Evolutionary conservation across 208 protist genomes (phyloP), one percentile per base, ranked within the genome.

Genomic region (Acanthamoeba polyphaga): DNA sequence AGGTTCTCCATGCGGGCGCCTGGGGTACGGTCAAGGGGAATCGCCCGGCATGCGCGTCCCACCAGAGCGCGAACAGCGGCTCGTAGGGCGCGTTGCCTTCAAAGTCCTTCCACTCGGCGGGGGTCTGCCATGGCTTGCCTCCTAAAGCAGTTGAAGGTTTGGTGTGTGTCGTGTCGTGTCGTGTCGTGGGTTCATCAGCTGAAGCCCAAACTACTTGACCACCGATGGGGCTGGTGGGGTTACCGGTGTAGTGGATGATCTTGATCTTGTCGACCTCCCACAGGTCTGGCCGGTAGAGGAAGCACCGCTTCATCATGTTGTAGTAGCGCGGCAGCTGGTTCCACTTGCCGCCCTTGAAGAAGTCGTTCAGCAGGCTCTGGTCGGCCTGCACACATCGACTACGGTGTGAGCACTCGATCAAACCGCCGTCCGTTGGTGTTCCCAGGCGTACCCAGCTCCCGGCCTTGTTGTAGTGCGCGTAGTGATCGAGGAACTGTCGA

Each of bases 301-400:
- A 88, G 80, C 80, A 88, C 80, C 80, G 19, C 51, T 88, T 88
- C 80, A 88, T 88, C 80, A 88, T 88, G n/a, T 88, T 88, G 80
- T 66, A 88, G 49, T 49, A 34, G 51, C 43, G 49, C 5, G 80
- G 80, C 27, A 88, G n/a, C 19, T 32, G 80, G 27, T 88, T 7
- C 80, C 80, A 88, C 49, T 88, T 60, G 24, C 49, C 49, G 43
- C 80, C 80, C 34, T 88, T 88, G 80, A 88, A 88, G 51, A 49
- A 88, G 53, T 88, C 80, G 34, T 88, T 88, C n/a, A 88, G 22
- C 46, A 88, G 80, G 51, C 80, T 88, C 43, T 88, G 80, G 29
- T 88, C 80, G 29, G 80, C 80, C 80, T 88, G 51, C 60, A 66
- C 15, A n/a, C 60, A 66, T 9, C 32, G 66, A 74, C 1, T 2